Base-by-base conservation (phyloP, 169 alveolate genomes). In the Pseudocohnilembus persalinus region DNA sequence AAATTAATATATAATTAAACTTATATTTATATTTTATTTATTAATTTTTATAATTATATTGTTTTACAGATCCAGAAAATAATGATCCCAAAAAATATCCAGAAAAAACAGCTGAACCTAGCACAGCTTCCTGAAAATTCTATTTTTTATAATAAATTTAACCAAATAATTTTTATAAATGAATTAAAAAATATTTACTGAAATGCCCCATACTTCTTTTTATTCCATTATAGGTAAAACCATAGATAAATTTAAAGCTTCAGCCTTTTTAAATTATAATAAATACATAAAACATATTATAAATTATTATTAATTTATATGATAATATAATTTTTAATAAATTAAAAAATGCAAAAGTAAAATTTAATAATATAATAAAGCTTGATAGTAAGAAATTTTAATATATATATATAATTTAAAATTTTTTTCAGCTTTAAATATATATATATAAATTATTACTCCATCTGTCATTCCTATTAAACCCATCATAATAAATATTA, bases 401-500 rank as follows among this genome's bases (percentile, higher is more conserved):
- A n/a, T n/a, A n/a, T n/a, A n/a, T n/a, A n/a, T n/a, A n/a, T n/a
- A n/a, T n/a, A n/a, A n/a, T n/a, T n/a, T n/a, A n/a, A n/a, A n/a
- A n/a, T n/a, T n/a, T n/a, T n/a, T n/a, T n/a, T n/a, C n/a, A n/a
- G n/a, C n/a, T n/a, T n/a, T 20, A 32, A 32, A 20, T 1, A 1
- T 0, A 31, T 33, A 0, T 26, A 33, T 20, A 20, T 0, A 16
- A 1, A 16, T 31, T 33, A 25, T 1, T 77, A 77, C 83, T 16
- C 63, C 83, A 33, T 77, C 83, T 31, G 80, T 29, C 83, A 84
- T 84, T 29, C 84, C 84, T 6, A 84, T 76, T 27, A 84, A 65
- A 0, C 89, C 84, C 32, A 77, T 74, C 29, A 77, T 76, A 29
- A 77, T 76, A 63, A 84, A 84, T 16, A 84, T 74, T 32, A 63